Base-by-base conservation (phyloP, 225 moss, liverwort and hornwort species). In the Climacium dendroides region DNA sequence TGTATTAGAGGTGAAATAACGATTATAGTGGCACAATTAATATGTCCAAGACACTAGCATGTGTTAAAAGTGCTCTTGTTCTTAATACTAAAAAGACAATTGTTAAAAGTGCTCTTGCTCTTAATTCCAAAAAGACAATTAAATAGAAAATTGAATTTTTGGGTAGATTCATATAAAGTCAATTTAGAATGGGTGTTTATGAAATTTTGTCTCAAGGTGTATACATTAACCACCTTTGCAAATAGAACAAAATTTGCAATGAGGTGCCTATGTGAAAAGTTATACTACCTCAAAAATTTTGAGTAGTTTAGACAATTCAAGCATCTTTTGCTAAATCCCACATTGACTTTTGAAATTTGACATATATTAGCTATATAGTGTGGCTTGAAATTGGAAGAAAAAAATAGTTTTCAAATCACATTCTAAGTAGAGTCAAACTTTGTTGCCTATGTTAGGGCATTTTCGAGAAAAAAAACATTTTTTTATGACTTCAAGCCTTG, bases 221-320 rank as follows among this genome's bases (percentile, higher is more conserved):
- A 73, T 29, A 47, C 1, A 43, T 26, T 43, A 8, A 43, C 3
- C 3, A 28, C 15, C 9, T 71, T 28, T 2, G 3, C 1, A 0
- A 1, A 6, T 6, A 43, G 1, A 71, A 26, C 1, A 71, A 6
- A 16, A 24, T 3, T 41, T 14, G 1, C 0, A 1, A 41, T 5
- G 0, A 15, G 0, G 47, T 29, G 18, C 1, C 1, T 0, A 10
- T 0, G 11, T 30, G 4, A 18, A 19, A 47, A 48, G 4, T 48
- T 4, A 73, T 7, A 19, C 2, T 19, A 7, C 2, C 1, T 2
- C 0, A 0, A 0, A 25, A 47, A 47, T 3, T 18, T 6, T 2
- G 5, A 19, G 1, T 47, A 47, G 30, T 48, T 73, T 74, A 4
- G 30, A 1, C 4, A 30, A 30, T 47, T 73, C 0, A 11, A 0